Evolutionary conservation across 805 yeast species (phyloP).

Genomic region (Kazachstania bromeliacearum): DNA sequence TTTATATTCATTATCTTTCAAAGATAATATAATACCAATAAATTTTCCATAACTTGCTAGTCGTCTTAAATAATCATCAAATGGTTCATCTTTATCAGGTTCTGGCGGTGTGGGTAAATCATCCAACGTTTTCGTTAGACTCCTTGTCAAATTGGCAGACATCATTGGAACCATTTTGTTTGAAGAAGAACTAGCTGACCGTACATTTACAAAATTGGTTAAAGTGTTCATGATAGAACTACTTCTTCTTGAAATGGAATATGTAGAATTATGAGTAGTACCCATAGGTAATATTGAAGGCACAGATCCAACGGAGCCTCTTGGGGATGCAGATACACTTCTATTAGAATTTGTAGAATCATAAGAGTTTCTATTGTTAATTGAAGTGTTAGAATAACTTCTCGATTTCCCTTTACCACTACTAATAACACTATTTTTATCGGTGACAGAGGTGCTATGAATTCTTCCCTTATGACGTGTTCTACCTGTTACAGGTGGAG

Average conservation of each 20-base stretch:
- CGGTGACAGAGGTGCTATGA: constrained; percentile 3
- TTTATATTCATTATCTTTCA: constrained; percentile 21
- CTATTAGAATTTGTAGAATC: too few relatives aligned
- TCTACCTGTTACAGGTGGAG: constrained; percentile 6
- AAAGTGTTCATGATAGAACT: constrained; percentile 32
- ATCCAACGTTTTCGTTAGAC: constrained; percentile 8
- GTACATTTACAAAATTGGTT: constrained; percentile 30
- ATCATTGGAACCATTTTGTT: background rate
- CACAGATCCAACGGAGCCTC: constrained; percentile 4
- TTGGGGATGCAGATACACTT: constrained; percentile 3
- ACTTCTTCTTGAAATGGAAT: constrained; percentile 25
- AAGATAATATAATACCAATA: constrained; percentile 25
- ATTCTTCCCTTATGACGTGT: constrained; percentile 4
- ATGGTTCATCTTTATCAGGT: constrained; percentile 21
- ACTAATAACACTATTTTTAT: too few relatives aligned
- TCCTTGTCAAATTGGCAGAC: background rate
- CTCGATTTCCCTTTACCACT: background rate
- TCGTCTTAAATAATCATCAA: constrained; percentile 21
- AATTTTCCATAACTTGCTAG: constrained; percentile 28
- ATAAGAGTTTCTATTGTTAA: too few relatives aligned
- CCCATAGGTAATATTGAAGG: background rate
- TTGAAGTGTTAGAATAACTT: background rate
- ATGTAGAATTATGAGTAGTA: constrained; percentile 2
- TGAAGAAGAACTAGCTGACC: constrained; percentile 17
- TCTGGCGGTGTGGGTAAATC: constrained; percentile 24